These are phyloP conservation scores for Gloeophyllum trabeum DNA, from an alignment of 768 basidiomycete genomes.

Conservation along the genomic window DNA sequence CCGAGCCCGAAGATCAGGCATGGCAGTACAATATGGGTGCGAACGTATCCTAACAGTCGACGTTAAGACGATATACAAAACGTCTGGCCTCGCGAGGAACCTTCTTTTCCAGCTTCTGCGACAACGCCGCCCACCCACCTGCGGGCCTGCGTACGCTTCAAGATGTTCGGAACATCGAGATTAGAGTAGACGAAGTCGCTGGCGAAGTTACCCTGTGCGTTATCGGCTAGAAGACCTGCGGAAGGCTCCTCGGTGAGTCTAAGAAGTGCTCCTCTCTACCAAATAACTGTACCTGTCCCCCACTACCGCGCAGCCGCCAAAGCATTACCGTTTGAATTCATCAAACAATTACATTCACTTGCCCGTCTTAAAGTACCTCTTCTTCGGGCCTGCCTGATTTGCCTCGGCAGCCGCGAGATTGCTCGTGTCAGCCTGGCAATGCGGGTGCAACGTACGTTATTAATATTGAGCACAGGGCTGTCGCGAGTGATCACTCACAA, in stretches of 20 bases:
- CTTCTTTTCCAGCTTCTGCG: constrained; percentile 25
- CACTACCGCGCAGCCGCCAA: no score
- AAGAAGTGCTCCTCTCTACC: no score
- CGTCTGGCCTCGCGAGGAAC: constrained; percentile 19
- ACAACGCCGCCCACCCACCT: neutral
- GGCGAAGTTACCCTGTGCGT: constrained; percentile 27
- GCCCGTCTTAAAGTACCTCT: constrained; percentile 21
- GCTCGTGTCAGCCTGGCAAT: constrained; percentile 30
- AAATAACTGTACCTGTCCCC: neutral
- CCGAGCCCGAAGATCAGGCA: constrained; percentile 51
- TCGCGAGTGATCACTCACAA: constrained; percentile 18
- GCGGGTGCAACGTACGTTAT: neutral
- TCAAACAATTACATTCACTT: constrained; percentile 17
- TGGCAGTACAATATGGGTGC: constrained; percentile 41
- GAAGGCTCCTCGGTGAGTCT: neutral
- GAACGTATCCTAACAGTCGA: constrained; percentile 28
- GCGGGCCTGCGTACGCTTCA: constrained; percentile 28
- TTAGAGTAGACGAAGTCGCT: constrained; percentile 35
- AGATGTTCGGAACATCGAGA: constrained; percentile 32
- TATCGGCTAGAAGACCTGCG: constrained; percentile 22
- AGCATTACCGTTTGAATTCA: constrained; percentile 34
- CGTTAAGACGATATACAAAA: neutral
- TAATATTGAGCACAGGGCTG: neutral
- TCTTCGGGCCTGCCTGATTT: constrained; percentile 25
- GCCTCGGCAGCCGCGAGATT: constrained; percentile 25